Base-by-base conservation (phyloP, 2,329 filamentous ascomycete genomes). In the Clonostachys solani region DNA sequence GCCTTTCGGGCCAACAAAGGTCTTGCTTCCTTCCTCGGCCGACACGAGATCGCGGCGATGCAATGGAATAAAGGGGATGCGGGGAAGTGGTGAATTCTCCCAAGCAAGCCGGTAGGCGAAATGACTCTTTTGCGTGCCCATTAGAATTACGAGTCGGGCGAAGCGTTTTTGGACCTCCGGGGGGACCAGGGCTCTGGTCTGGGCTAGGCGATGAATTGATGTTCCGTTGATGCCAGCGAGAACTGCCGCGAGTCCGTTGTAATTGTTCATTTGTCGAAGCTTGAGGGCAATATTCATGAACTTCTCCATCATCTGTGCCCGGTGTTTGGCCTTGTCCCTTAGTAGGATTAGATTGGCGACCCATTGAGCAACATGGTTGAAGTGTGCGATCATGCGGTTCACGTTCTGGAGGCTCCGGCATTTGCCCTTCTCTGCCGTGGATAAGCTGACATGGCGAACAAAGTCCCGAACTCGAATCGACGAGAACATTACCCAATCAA, bases 401-500 rank as follows among this genome's bases (percentile, higher is more conserved):
- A 97, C 90, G 60, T 96, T 92, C 50, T 85, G 83, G 56, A 96
- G 74, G 56, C 83, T 86, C 61, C 81, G 85, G 63, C 85, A 89
- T 57, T 83, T 85, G 59, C 88, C 86, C 65, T 88, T 88, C 49
- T 87, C 79, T 40, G 84, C 76, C 1, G 77, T 60, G 1, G 85
- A 82, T 42, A 96, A 72, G 59, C 86, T 94, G 53, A 96, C 92
- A 61, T 96, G 89, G 5, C 94, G 87, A 40, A 97, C 87, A 43
- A 97, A 83, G 66, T 99, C 94, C 49, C 94, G 88, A 47, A 95
- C 88, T 23, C 90, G 84, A 51, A 97, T 96, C 2, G 91, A 92
- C 45, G 89, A 95, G 65, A 96, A 97, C 87, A 97, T 94, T 64
- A 95, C 84, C 92, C 92, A 97, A 68, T 99, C 94, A 47, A 99